These are phyloP conservation scores for Physaria fendleri DNA, from an alignment of 345 rosid genomes.

Conservation along the genomic window DNA sequence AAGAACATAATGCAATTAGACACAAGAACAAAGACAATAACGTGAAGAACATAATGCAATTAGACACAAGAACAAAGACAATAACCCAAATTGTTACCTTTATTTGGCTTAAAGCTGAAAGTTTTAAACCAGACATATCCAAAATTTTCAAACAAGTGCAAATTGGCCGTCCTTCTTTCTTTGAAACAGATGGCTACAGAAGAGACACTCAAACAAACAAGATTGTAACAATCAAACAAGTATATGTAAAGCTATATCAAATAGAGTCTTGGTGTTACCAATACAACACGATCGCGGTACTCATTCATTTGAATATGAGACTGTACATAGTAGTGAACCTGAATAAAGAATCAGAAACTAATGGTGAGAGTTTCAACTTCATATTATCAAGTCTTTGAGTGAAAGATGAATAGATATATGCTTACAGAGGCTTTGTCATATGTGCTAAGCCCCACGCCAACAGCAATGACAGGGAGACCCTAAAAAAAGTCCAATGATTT, in stretches of 20 bases:
- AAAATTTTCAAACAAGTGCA: conserved; percentile 76
- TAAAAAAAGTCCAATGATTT: conserved; percentile 16
- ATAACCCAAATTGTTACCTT: no score
- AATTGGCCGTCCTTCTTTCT: conserved; percentile 58
- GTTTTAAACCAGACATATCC: conserved; percentile 95
- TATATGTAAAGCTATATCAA: background rate
- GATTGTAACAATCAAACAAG: background rate
- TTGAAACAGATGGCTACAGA: conserved; percentile 67
- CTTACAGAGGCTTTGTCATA: conserved; percentile 94
- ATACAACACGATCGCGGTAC: conserved; percentile 80
- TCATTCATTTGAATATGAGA: conserved; percentile 99
- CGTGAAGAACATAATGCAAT: background rate
- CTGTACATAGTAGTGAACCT: conserved; percentile 87
- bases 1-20: no score
- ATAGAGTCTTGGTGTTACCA: conserved; percentile 43
- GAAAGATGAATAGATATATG: conserved; percentile 5
- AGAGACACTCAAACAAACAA: background rate
- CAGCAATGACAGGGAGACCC: conserved; percentile 93
- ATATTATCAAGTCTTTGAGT: background rate
- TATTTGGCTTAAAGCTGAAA: conserved; percentile 81
- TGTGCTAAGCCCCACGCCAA: conserved; percentile 89
- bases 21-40: no score
- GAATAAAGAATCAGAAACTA: conserved; percentile 12
- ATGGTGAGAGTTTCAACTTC: conserved; percentile 13
- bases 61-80: no score